Percentiles rank a stretch among this genome's conserved stretches.
These are phyloP conservation scores for Cryphonectria nitschkei DNA, from an alignment of 2,329 filamentous ascomycete genomes.

Conservation along the genomic window DNA sequence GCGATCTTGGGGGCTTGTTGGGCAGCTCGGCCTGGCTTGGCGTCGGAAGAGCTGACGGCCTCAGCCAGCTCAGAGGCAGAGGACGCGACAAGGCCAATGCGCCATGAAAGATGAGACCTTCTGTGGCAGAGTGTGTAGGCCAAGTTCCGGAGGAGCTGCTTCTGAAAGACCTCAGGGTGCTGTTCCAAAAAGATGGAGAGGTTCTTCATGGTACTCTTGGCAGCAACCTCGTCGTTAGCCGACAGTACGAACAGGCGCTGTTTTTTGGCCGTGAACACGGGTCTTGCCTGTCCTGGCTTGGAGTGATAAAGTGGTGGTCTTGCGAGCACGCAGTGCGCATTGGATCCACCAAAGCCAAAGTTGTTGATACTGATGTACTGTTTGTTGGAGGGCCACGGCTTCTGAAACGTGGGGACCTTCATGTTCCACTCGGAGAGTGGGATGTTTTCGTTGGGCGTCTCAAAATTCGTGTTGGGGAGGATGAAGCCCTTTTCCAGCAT, in stretches of 20 bases:
- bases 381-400: constrained; percentile 23
- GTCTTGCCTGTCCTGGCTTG: constrained; percentile 5
- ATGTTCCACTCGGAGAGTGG: constrained; percentile 20
- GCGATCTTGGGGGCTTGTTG: constrained; percentile 30
- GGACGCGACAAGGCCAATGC: background rate
- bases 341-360: constrained; percentile 40
- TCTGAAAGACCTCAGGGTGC: constrained; percentile 20
- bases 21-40: constrained; percentile 32
- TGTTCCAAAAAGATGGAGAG: constrained; percentile 22
- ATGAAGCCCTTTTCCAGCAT: constrained; percentile 38
- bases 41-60: constrained; percentile 4
- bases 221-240: constrained; percentile 14
- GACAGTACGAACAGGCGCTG: constrained; percentile 17
- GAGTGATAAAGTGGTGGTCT: constrained; percentile 7
- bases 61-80: constrained; percentile 10
- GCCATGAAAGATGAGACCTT: constrained; percentile 20
- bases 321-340: constrained; percentile 37
- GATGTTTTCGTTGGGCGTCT: constrained; percentile 31
- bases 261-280: background rate
- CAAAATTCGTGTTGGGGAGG: constrained; percentile 34
- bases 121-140: constrained; percentile 22
- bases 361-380: constrained; percentile 33
- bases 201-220: constrained; percentile 2
- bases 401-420: constrained; percentile 15
- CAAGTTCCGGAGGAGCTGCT: constrained; percentile 17